Conservation (phyloP, 345 rosid genomes). For the Ricinus communis region DNA sequence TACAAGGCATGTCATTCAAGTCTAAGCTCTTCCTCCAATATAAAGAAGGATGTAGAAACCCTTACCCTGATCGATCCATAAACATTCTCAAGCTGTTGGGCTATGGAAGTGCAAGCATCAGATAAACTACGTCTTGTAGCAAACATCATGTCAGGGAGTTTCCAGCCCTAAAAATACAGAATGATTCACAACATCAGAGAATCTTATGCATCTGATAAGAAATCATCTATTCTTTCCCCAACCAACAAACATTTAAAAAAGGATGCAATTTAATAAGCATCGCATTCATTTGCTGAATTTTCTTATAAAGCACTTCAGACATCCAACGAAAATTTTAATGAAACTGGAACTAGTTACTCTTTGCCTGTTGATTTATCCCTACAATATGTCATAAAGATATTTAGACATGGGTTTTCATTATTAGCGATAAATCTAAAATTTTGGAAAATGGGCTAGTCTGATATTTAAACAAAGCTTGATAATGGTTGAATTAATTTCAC, state of each 20-base stretch:
- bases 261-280: not conserved
- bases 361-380: not conserved
- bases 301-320: not conserved
- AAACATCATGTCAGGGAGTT: slow-evolving; percentile 93
- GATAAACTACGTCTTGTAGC: slow-evolving; percentile 84
- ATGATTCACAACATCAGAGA: not conserved
- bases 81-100: slow-evolving; percentile 73
- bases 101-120: slow-evolving; percentile 75
- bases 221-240: slow-evolving; percentile 1
- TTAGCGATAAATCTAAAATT: not conserved
- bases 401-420: not conserved
- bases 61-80: slow-evolving; percentile 69
- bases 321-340: no score
- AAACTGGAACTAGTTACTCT: not conserved
- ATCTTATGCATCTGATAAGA: slow-evolving; percentile 6
- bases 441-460: not conserved
- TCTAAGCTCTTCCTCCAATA: not conserved
- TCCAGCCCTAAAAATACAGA: slow-evolving; percentile 69
- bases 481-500: not conserved
- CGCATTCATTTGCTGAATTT: not conserved
- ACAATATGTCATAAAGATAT: not conserved
- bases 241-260: not conserved
- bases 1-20: slow-evolving; percentile 3
- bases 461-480: not conserved
- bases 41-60: slow-evolving; percentile 8